Evolutionary conservation across 192 early-diverging fungal genomes (phyloP).

Genomic region (Gaertneriomyces sp.): DNA sequence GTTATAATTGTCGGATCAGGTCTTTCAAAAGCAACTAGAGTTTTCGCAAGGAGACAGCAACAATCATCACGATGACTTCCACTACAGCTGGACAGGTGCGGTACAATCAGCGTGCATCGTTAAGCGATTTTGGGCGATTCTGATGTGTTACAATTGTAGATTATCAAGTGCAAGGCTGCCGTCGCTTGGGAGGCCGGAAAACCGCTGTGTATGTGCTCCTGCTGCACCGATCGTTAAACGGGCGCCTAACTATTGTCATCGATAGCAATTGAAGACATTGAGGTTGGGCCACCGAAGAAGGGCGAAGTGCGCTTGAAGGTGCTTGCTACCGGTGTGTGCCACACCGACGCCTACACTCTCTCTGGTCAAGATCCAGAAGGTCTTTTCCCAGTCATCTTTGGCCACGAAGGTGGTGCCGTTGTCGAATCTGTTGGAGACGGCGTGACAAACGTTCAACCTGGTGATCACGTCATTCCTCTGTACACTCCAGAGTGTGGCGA

Average conservation of each 20-base stretch:
- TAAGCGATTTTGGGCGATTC: background rate
- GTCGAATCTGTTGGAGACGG: constrained; percentile 94
- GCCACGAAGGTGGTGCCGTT: constrained; percentile 91
- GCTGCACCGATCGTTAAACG: too few species aligned
- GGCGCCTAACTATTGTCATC: too few species aligned
- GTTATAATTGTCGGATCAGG: too few species aligned
- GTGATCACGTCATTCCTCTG: constrained; percentile 96
- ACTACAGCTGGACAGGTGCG: too few species aligned
- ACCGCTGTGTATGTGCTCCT: constrained; percentile 74
- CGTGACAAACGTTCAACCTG: constrained; percentile 81
- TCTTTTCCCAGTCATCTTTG: constrained; percentile 87
- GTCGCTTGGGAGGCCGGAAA: constrained; percentile 92
- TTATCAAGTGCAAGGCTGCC: constrained; percentile 77
- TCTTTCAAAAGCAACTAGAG: too few species aligned
- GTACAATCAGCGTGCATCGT: too few species aligned
- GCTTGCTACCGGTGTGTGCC: constrained; percentile 78
- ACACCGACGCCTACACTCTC: constrained; percentile 95
- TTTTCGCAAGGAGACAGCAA: too few species aligned
- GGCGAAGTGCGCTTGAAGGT: constrained; percentile 95
- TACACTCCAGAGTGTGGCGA: constrained; percentile 75
- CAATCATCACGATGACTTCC: too few species aligned
- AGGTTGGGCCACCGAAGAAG: constrained; percentile 86
- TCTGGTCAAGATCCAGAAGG: constrained; percentile 76
- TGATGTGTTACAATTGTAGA: constrained; percentile 10
- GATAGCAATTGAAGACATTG: constrained; percentile 84